Conservation (phyloP, 129 eudicot species). For the Pittosporum tobira region DNA sequence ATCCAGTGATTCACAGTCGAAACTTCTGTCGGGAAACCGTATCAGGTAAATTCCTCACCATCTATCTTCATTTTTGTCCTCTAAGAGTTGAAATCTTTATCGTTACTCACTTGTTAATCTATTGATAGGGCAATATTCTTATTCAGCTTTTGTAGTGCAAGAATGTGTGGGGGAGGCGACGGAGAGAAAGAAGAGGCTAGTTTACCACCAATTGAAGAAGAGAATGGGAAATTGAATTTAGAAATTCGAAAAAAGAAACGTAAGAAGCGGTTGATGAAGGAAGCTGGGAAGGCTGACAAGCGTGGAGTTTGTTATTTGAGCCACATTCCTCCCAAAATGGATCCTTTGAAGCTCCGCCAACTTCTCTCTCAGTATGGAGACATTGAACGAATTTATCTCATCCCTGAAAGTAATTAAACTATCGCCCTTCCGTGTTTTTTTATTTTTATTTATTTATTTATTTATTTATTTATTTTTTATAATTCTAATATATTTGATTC, state of each 20-base stretch:
- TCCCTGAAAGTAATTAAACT: slow-evolving; percentile 78
- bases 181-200: slow-evolving; percentile 12
- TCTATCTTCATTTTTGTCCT: neutral
- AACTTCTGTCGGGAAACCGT: neutral
- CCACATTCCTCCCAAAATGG: slow-evolving; percentile 89
- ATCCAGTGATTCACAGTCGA: neutral
- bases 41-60: neutral
- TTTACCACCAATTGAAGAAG: slow-evolving; percentile 12
- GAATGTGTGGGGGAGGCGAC: slow-evolving; percentile 56
- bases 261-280: slow-evolving; percentile 45
- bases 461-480: neutral
- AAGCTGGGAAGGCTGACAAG: slow-evolving; percentile 56
- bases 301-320: slow-evolving; percentile 96
- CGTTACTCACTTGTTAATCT: neutral
- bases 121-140: neutral
- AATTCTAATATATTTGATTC: neutral
- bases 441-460: too few species aligned
- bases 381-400: slow-evolving; percentile 70
- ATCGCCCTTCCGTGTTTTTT: too few species aligned
- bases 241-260: slow-evolving; percentile 34
- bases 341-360: slow-evolving; percentile 77
- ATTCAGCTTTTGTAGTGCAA: neutral
- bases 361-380: slow-evolving; percentile 77
- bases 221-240: slow-evolving; percentile 17
- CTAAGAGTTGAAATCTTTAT: too few species aligned